Evolutionary conservation across 805 yeast species (phyloP).

Genomic region (Starmerella apis): DNA sequence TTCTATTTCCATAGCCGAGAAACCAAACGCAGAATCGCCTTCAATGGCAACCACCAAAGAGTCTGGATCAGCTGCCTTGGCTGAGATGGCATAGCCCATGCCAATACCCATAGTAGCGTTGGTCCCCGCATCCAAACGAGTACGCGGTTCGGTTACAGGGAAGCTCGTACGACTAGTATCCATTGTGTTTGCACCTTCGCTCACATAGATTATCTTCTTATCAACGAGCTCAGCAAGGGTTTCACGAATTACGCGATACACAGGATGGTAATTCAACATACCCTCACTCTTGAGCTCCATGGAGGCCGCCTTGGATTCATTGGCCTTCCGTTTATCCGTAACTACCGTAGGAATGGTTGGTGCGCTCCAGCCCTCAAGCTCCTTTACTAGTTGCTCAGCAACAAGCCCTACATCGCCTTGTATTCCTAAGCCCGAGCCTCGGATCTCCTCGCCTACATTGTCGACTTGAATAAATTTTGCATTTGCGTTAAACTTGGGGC

Average conservation of each 20-base stretch:
- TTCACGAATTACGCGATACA: slow-evolving; percentile 41
- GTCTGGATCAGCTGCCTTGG: slow-evolving; percentile 40
- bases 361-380: slow-evolving; percentile 32
- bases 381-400: slow-evolving; percentile 31
- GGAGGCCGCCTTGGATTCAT: slow-evolving; percentile 30
- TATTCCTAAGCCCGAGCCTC: slow-evolving; percentile 42
- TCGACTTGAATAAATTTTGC: slow-evolving; percentile 52
- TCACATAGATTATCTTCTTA: slow-evolving; percentile 37
- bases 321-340: slow-evolving; percentile 24
- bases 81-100: slow-evolving; percentile 56
- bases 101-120: slow-evolving; percentile 75
- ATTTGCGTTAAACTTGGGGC: slow-evolving; percentile 41
- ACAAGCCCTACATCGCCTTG: slow-evolving; percentile 46
- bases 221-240: slow-evolving; percentile 25
- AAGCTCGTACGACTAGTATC: slow-evolving; percentile 57
- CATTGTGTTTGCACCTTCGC: slow-evolving; percentile 75
- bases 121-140: slow-evolving; percentile 60
- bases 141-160: slow-evolving; percentile 42
- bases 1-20: slow-evolving; percentile 62
- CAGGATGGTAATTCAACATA: slow-evolving; percentile 42
- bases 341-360: slow-evolving; percentile 30
- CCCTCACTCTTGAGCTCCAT: slow-evolving; percentile 30
- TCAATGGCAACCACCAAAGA: slow-evolving; percentile 48
- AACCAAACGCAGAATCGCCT: slow-evolving; percentile 73
- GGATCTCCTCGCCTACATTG: slow-evolving; percentile 43